Evolutionary conservation across 108 stramenopile species (phyloP).

Genomic region (Chaetoceros muelleri): DNA sequence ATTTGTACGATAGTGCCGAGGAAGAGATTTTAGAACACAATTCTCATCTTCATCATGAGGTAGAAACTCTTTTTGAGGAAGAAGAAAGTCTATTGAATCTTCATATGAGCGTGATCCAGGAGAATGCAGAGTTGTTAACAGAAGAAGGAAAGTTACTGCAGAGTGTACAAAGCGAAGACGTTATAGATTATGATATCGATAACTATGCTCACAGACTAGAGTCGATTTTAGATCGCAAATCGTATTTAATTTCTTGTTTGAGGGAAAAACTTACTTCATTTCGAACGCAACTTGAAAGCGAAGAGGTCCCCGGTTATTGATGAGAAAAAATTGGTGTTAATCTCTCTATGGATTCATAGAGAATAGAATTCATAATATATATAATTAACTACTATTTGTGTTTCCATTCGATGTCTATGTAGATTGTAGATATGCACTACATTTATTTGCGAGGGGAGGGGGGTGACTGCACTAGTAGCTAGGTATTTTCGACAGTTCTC

Average conservation of each 20-base stretch:
- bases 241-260: slow-evolving; percentile 43
- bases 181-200: slow-evolving; percentile 87
- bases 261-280: slow-evolving; percentile 52
- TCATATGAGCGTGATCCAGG: slow-evolving; percentile 83
- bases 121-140: slow-evolving; percentile 90
- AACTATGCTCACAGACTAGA: slow-evolving; percentile 81
- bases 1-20: slow-evolving; percentile 15
- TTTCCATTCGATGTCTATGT: too few relatives aligned
- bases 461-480: too few relatives aligned
- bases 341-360: too few relatives aligned
- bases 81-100: slow-evolving; percentile 92
- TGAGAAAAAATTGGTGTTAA: too few relatives aligned
- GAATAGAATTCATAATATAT: too few relatives aligned
- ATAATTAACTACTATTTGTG: too few relatives aligned
- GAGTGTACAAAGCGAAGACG: slow-evolving; percentile 70
- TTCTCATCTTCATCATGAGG: slow-evolving; percentile 68
- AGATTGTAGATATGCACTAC: too few relatives aligned
- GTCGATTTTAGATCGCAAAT: slow-evolving; percentile 82
- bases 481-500: too few relatives aligned
- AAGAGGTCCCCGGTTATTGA: too few relatives aligned
- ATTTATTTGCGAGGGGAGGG: too few relatives aligned
- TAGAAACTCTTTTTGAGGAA: slow-evolving; percentile 79
- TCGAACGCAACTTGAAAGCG: slow-evolving; percentile 21
- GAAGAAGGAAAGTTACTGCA: slow-evolving; percentile 90
- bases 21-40: slow-evolving; percentile 18